Base-by-base conservation (phyloP, 2,329 filamentous ascomycete genomes). In the Exophiala sp. region DNA sequence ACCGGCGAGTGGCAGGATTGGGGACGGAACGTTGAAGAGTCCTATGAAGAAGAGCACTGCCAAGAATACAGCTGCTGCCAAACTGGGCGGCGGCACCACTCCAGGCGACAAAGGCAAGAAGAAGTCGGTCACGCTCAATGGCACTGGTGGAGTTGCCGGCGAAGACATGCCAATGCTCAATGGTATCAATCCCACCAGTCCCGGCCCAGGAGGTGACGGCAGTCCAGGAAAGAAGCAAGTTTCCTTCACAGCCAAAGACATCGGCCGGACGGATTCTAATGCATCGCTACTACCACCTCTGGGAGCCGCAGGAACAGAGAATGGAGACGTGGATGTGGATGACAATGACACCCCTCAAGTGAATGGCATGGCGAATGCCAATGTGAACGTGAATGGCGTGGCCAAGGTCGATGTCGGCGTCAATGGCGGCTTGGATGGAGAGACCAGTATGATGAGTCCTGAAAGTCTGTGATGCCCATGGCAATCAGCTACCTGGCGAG, bases 391-490 rank as follows among this genome's bases (percentile, higher is more conserved):
- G 5, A 55, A 59, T 23, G 58, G 58, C 16, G 48, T 55, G 10
- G 46, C 40, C n/a, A 55, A 68, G 53, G 24, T 27, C 24, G 10
- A 10, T 10, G 63, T 66, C 24, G 10, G 24, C 24, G 63, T 66
- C 53, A 60, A 65, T 46, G 60, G 62, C 10, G 60, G 59, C 19
- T 56, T 58, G 27, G 82, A 82, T 49, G 80, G 81, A 45, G 78
- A 75, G 14, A 80, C 81, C 24, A 84, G 84, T 16, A 88, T 91
- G 81, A 88, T 91, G 75, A 93, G 86, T 64, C 88, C 88, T 2
- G 83, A 91, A 70, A 89, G 86, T 66, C 35, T 60, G 35, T 60
- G 34, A 50, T 18, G 13, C 19, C 22, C 21, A 5, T 11, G 16
- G 21, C 19, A 8, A 41, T 14, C 14, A 34, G 24, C 24, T 10